These are phyloP conservation scores for Boletus rex-veris DNA, from an alignment of 768 basidiomycete species.

Conservation along the genomic window DNA sequence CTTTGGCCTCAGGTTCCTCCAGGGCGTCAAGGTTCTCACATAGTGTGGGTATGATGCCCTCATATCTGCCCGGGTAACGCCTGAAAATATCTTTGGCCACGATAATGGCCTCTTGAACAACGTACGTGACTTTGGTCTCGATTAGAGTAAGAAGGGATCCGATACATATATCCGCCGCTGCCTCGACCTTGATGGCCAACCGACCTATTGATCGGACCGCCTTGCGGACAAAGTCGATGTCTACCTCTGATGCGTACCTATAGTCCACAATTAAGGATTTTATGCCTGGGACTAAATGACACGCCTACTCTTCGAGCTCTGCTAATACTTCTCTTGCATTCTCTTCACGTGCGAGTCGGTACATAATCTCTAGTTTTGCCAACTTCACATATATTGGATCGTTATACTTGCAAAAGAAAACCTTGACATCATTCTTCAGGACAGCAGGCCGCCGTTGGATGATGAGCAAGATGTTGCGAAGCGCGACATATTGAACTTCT, in stretches of 20 bases:
- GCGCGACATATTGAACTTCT: constrained; percentile 96
- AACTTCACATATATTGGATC: constrained; percentile 99
- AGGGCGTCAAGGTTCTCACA: constrained; percentile 89
- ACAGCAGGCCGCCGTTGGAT: constrained; percentile 92
- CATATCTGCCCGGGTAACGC: constrained; percentile 94
- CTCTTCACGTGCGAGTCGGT: constrained; percentile 90
- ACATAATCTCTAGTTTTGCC: constrained; percentile 98
- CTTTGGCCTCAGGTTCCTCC: constrained; percentile 96
- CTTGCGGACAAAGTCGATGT: constrained; percentile 97
- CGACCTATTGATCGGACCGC: constrained; percentile 96
- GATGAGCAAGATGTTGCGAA: constrained; percentile 95
- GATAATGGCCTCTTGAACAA: constrained; percentile 95
- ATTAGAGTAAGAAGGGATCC: constrained; percentile 80
- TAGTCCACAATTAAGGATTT: neutral
- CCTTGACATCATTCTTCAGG: constrained; percentile 94
- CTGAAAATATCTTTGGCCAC: constrained; percentile 99
- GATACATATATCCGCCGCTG: constrained; percentile 88
- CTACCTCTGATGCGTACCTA: constrained; percentile 97
- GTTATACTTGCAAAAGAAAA: constrained; percentile 99
- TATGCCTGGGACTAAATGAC: neutral
- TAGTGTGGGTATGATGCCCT: constrained; percentile 89
- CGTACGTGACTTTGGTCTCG: constrained; percentile 91
- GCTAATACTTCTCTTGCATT: constrained; percentile 91
- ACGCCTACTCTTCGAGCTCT: constrained; percentile 85
- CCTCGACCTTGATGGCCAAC: constrained; percentile 94